Percentiles rank a stretch among this genome's conserved stretches.
Conservation (phyloP, 352 stramenopile genomes). For the Globisporangium splendens region DNA sequence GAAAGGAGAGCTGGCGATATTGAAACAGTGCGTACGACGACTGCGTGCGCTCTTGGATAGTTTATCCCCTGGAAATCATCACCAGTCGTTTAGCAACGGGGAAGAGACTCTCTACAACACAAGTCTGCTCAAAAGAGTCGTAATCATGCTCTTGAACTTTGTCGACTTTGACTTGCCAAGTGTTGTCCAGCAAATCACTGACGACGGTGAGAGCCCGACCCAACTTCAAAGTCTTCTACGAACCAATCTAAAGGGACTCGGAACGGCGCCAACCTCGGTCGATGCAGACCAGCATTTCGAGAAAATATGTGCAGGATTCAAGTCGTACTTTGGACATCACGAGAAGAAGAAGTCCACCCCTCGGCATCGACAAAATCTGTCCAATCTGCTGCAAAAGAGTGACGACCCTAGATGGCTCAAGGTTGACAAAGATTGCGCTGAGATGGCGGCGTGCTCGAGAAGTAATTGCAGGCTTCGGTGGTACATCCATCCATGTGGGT, state of each 20-base stretch:
- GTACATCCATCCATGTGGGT: conserved; percentile 17
- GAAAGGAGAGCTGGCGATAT: neutral
- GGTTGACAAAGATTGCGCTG: neutral
- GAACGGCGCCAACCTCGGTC: neutral
- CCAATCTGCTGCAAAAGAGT: neutral
- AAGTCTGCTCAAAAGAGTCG: neutral
- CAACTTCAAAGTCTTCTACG: conserved; percentile 2
- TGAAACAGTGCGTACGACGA: neutral
- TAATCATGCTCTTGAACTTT: neutral
- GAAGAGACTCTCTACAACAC: conserved; percentile 3
- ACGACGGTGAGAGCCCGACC: neutral
- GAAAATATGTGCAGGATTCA: conserved; percentile 1
- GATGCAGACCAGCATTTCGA: neutral
- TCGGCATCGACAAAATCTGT: neutral
- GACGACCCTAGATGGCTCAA: conserved; percentile 8
- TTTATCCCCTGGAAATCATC: neutral
- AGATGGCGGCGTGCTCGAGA: conserved; percentile 1
- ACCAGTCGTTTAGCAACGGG: neutral
- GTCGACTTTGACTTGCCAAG: conserved; percentile 3
- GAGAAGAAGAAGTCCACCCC: neutral
- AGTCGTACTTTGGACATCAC: neutral
- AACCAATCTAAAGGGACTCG: neutral
- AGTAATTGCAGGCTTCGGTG: conserved; percentile 8
- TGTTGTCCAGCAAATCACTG: neutral
- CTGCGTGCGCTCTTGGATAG: neutral